These are phyloP conservation scores for Aquilaria malaccensis DNA, from an alignment of 345 rosid genomes.

Conservation along the genomic window DNA sequence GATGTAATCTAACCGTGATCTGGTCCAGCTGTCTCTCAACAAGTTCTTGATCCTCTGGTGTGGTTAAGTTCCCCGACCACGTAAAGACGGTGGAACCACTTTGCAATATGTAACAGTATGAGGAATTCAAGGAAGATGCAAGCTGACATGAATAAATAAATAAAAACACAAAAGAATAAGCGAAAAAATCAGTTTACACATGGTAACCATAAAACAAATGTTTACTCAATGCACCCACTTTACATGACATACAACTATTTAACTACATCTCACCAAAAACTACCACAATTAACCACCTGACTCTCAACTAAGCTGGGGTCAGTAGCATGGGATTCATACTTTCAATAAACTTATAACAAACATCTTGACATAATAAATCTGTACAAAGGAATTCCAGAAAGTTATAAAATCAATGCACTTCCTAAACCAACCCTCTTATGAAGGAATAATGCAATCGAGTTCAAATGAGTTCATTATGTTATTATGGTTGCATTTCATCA, in stretches of 20 bases:
- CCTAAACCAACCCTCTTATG: too few species aligned
- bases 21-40: slow-evolving; percentile 93
- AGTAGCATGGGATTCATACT: too few species aligned
- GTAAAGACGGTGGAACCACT: slow-evolving; percentile 68
- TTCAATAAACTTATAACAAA: too few species aligned
- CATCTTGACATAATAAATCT: too few species aligned
- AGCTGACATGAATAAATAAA: slow-evolving; percentile 41
- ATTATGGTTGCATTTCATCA: too few species aligned
- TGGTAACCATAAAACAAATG: background rate
- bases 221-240: background rate
- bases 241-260: background rate
- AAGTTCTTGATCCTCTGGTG: slow-evolving; percentile 71
- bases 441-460: too few species aligned
- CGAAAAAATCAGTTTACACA: slow-evolving; percentile 6
- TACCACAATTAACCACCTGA: too few species aligned
- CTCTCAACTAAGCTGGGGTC: too few species aligned
- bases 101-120: slow-evolving; percentile 90
- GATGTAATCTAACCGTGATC: slow-evolving; percentile 61
- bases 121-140: slow-evolving; percentile 80
- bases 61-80: slow-evolving; percentile 86
- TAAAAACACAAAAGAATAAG: background rate
- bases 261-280: too few species aligned
- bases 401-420: too few species aligned
- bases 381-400: too few species aligned
- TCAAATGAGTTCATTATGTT: too few species aligned